These are phyloP conservation scores for Zizania palustris DNA, from an alignment of 202 grass and related monocot genomes.

Conservation along the genomic window DNA sequence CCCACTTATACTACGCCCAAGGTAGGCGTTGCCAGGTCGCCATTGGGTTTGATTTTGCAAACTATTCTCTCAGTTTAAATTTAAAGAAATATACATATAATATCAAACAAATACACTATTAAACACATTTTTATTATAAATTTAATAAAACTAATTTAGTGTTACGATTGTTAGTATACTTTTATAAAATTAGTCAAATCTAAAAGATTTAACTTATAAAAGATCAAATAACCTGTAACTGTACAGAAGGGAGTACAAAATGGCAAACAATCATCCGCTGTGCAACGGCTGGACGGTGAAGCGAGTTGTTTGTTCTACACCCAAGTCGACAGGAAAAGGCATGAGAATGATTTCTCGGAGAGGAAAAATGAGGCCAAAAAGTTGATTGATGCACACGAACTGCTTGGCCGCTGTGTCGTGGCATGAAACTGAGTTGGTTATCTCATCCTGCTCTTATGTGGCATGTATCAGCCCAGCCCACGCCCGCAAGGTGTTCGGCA, in stretches of 20 bases:
- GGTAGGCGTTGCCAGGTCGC: no score
- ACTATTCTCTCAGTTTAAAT: no score
- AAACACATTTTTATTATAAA: no score
- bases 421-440: not conserved
- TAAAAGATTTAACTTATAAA: no score
- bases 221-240: no score
- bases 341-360: not conserved
- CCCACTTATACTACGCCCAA: no score
- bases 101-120: no score
- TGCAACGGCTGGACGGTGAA: not conserved
- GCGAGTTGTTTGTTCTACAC: not conserved
- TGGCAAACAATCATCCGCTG: not conserved
- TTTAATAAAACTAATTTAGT: no score
- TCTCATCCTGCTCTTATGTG: not conserved
- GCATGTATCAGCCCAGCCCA: not conserved
- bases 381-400: not conserved
- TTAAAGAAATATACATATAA: no score
- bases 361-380: not conserved
- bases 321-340: not conserved
- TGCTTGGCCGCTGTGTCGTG: not conserved
- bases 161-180: no score
- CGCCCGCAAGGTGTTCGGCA: conserved; percentile 19
- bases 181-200: no score
- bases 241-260: not conserved
- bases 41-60: no score